phyloP scores from a whole-genome alignment of 805 yeast species.

The Sungouiozyma ichnusensis region DNA sequence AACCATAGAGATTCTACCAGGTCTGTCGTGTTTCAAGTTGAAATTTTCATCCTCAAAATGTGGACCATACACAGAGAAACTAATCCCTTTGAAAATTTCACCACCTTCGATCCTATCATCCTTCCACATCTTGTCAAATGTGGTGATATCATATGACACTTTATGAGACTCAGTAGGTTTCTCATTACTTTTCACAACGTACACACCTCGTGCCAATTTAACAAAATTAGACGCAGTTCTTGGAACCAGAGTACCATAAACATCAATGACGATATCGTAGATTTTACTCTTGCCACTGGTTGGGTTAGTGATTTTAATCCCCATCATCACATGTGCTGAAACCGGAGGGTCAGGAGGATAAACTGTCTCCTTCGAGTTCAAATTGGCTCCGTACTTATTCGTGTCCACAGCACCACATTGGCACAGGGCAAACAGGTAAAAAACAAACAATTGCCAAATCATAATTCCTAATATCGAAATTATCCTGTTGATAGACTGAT shows the following conservation, averaged over 20 bases:
- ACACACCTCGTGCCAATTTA: slow-evolving; percentile 37
- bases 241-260: slow-evolving; percentile 60
- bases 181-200: slow-evolving; percentile 21
- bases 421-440: background rate
- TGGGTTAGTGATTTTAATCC: slow-evolving; percentile 19
- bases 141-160: slow-evolving; percentile 1
- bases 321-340: slow-evolving; percentile 18
- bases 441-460: background rate
- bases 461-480: background rate
- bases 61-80: slow-evolving; percentile 67
- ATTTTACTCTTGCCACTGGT: slow-evolving; percentile 5
- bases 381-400: background rate
- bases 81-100: slow-evolving; percentile 72
- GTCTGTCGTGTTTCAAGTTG: slow-evolving; percentile 53
- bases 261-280: slow-evolving; percentile 40
- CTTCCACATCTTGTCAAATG: slow-evolving; percentile 46
- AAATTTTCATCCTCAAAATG: slow-evolving; percentile 72
- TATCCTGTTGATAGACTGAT: slow-evolving; percentile 8
- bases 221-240: slow-evolving; percentile 52
- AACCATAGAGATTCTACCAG: slow-evolving; percentile 63
- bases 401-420: background rate
- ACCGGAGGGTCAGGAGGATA: slow-evolving; percentile 30
- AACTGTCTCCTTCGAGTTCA: slow-evolving; percentile 3
- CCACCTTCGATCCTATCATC: slow-evolving; percentile 84
- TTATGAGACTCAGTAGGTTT: slow-evolving; percentile 16